Base-by-base conservation (phyloP, 129 eudicot species). In the Lactuca sativa region DNA sequence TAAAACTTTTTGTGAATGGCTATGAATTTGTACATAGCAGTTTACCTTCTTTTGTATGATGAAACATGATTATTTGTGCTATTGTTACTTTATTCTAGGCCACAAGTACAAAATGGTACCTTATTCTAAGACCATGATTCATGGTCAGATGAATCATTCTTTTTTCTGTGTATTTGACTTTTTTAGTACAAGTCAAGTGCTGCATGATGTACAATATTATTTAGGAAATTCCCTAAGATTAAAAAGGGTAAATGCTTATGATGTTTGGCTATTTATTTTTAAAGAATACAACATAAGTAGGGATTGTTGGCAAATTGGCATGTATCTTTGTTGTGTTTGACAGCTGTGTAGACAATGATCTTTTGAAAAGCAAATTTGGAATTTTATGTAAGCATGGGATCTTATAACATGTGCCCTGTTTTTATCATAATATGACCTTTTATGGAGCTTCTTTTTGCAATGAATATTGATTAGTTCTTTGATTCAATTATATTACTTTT, bases 381-480 rank as follows among this genome's bases (percentile, higher is more conserved):
- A 25, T 72, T 54, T 37, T 62, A 62, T 56, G 64, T 69, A 55
- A 14, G 9, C 56, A 13, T 55, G 54, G 37, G 74, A 69, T 58
- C 56, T 60, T 72, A 34, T 10, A 38, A 56, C 78, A 56, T 74
- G 78, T 64, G 78, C 4, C 41, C 48, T 55, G 44, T 74, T 49
- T 61, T 64, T 38, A 53, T 73, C 34, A 17, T 56, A 41, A 57
- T 57, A 40, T 66, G 59, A 41, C 62, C 32, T 33, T 53, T 36
- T 0, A 1, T 53, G 38, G 62, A 54, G 40, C 63, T 52, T 64
- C 53, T 40, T 21, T 63, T 56, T 64, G 30, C 36, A 54, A 62
- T 8, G 64, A 7, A 18, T 47, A 59, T 44, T 8, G 36, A 56
- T n/a, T 56, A 9, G 33, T 58, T 52, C 5, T n/a, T 59, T 43